Evolutionary conservation across 1,139 yeast species (phyloP).

Genomic region (Sugiyamaella sp.): DNA sequence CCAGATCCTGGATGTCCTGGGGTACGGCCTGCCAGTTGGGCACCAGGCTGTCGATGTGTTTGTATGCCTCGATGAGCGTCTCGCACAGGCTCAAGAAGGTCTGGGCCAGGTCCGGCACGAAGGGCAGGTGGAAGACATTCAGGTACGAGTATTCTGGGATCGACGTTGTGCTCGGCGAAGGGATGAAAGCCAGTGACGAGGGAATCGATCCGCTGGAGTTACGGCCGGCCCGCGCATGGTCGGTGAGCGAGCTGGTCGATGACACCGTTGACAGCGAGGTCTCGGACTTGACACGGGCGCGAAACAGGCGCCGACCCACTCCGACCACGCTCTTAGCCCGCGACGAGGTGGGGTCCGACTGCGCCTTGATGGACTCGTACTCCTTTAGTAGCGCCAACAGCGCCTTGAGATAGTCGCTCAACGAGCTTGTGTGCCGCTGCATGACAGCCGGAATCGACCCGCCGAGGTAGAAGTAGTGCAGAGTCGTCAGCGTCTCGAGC

Average conservation of each 20-base stretch:
- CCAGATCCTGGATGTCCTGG: conserved; percentile 32
- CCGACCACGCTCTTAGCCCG: conserved; percentile 31
- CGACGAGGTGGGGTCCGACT: conserved; percentile 26
- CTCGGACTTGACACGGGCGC: conserved; percentile 32
- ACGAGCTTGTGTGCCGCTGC: conserved; percentile 25
- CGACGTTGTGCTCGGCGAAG: conserved; percentile 17
- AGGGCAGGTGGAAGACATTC: conserved; percentile 36
- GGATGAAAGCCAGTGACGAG: conserved; percentile 12
- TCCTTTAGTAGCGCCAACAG: conserved; percentile 33
- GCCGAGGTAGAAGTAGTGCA: conserved; percentile 34
- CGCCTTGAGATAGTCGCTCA: conserved; percentile 30
- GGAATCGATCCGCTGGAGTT: conserved; percentile 15
- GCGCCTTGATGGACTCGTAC: conserved; percentile 31
- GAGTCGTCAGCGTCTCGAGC: conserved; percentile 21
- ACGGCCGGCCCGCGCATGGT: conserved; percentile 13
- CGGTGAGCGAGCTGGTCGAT: background rate
- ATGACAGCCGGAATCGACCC: conserved; percentile 33
- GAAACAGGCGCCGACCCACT: conserved; percentile 36
- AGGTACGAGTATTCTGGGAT: conserved; percentile 31
- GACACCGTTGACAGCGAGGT: conserved; percentile 15
- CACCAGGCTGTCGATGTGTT: conserved; percentile 28
- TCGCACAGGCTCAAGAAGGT: conserved; percentile 38
- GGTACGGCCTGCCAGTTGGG: conserved; percentile 21
- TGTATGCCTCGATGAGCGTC: conserved; percentile 35
- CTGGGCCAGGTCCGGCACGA: conserved; percentile 38